These are phyloP conservation scores for Chlorella sp. DNA, from an alignment of 139 green algal species.

Conservation along the genomic window DNA sequence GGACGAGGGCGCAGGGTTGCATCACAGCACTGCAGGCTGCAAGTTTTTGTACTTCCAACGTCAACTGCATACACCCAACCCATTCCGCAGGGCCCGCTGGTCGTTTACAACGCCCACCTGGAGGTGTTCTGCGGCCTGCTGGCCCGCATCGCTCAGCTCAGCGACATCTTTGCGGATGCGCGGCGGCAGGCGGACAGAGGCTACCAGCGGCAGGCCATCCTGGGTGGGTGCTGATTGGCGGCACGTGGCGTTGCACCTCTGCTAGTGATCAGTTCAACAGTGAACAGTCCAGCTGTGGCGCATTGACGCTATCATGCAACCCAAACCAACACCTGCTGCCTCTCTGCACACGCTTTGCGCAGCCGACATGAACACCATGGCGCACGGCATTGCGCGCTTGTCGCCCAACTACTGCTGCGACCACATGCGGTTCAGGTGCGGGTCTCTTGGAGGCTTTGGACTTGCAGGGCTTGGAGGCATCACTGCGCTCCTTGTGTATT, in stretches of 20 bases:
- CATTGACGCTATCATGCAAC: no score
- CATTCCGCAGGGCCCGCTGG: conserved; percentile 60
- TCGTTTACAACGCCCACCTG: conserved; percentile 87
- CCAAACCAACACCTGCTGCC: no score
- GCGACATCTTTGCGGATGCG: conserved; percentile 78
- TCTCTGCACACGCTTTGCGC: not conserved
- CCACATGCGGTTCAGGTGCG: conserved; percentile 70
- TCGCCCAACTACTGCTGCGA: conserved; percentile 84
- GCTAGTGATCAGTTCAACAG: no score
- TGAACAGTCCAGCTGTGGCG: no score
- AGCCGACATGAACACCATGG: conserved; percentile 91
- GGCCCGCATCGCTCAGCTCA: conserved; percentile 79
- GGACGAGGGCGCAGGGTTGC: no score
- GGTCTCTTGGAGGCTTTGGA: not conserved
- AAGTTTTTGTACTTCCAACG: no score
- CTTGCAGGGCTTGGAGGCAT: no score
- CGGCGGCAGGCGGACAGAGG: conserved; percentile 32
- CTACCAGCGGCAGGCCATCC: conserved; percentile 49
- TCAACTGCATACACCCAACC: no score
- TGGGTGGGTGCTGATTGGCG: conserved; percentile 54
- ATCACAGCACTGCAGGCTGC: no score
- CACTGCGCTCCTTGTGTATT: no score
- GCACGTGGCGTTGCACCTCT: no score
- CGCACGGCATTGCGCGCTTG: conserved; percentile 84
- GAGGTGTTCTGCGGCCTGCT: conserved; percentile 93